Percentiles rank a stretch among this genome's conserved stretches.
Evolutionary conservation across 805 yeast genomes (phyloP).

Genomic region (Candida tallmaniae): DNA sequence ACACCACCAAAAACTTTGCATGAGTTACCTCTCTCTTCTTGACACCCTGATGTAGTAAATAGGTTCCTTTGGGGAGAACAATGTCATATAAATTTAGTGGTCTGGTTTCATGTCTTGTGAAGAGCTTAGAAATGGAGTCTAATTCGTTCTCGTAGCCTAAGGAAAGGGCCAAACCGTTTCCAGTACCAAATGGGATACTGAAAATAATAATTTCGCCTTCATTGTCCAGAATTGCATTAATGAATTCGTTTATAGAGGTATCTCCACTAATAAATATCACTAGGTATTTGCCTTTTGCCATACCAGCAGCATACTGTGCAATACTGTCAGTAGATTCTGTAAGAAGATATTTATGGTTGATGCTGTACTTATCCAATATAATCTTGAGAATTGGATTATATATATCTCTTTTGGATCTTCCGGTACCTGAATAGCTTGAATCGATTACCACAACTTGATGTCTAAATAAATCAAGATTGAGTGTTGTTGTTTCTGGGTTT

Average conservation of each 20-base stretch:
- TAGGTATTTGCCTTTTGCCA: slow-evolving; percentile 26
- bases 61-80: slow-evolving; percentile 31
- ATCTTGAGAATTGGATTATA: slow-evolving; percentile 45
- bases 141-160: slow-evolving; percentile 33
- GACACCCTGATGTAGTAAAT: slow-evolving; percentile 15
- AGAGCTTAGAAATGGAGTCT: slow-evolving; percentile 15
- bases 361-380: slow-evolving; percentile 32
- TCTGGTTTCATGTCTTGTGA: slow-evolving; percentile 7
- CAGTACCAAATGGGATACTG: slow-evolving; percentile 77
- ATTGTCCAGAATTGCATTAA: slow-evolving; percentile 42
- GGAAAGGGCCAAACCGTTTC: slow-evolving; percentile 74
- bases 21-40: slow-evolving; percentile 13
- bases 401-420: slow-evolving; percentile 30
- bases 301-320: slow-evolving; percentile 28
- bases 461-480: too few species aligned
- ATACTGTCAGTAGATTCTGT: slow-evolving; percentile 42
- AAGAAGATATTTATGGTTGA: slow-evolving; percentile 36
- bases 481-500: too few species aligned
- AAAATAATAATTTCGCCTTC: slow-evolving; percentile 18
- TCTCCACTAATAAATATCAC: slow-evolving; percentile 77
- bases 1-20: slow-evolving; percentile 53
- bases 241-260: slow-evolving; percentile 73
- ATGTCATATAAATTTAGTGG: slow-evolving; percentile 45
- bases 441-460: slow-evolving; percentile 37
- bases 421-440: slow-evolving; percentile 47